Evolutionary conservation across 2,329 filamentous ascomycete genomes (phyloP).

Genomic region (Hymenotorrendiella dingleyae): DNA sequence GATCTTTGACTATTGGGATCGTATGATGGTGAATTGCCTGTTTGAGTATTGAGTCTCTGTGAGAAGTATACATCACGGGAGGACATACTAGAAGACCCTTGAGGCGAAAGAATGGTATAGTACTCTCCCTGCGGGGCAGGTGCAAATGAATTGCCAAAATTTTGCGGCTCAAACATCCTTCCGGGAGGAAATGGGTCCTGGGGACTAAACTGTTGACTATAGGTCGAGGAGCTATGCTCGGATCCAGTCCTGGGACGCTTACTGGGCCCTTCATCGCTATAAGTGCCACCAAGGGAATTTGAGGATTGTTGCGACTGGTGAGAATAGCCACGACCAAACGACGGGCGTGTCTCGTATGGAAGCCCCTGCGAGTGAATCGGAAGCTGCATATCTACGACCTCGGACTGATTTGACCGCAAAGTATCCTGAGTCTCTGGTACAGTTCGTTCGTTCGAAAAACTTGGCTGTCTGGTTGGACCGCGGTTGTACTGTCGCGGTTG

Average conservation of each 20-base stretch:
- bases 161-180: constrained; percentile 12
- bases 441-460: constrained; percentile 5
- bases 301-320: constrained; percentile 17
- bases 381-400: constrained; percentile 8
- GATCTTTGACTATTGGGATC: constrained; percentile 15
- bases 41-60: constrained; percentile 11
- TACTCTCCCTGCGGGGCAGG: constrained; percentile 10
- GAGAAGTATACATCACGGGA: constrained; percentile 15
- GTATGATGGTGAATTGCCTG: constrained; percentile 12
- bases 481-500: constrained; percentile 24
- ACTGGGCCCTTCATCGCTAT: constrained; percentile 14
- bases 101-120: constrained; percentile 13
- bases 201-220: constrained; percentile 14
- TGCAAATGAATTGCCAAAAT: constrained; percentile 7
- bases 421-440: constrained; percentile 10
- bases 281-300: constrained; percentile 9
- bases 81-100: constrained; percentile 6
- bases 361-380: constrained; percentile 4
- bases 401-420: constrained; percentile 7
- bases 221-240: constrained; percentile 16
- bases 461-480: constrained; percentile 6
- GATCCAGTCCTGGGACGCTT: constrained; percentile 20
- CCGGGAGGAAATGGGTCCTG: constrained; percentile 8
- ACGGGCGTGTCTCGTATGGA: constrained; percentile 12
- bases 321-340: constrained; percentile 12